Conservation (phyloP, 2,329 filamentous ascomycete species). For the Colletotrichum sp. region DNA sequence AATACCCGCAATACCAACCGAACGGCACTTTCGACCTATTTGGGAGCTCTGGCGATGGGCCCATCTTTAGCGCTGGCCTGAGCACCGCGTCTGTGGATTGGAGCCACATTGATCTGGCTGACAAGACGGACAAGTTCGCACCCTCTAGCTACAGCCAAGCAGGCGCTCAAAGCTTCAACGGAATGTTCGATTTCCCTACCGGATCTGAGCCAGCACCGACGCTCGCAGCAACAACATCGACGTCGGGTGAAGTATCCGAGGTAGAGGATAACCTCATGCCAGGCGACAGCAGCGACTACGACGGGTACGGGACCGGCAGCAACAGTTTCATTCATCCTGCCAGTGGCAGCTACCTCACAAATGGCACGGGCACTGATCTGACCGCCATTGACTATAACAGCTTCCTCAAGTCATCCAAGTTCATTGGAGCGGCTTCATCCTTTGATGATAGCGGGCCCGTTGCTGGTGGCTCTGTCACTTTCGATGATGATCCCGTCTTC, state of each 20-base stretch:
- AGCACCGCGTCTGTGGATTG: conserved; percentile 56
- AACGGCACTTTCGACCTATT: conserved; percentile 58
- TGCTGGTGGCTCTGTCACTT: conserved; percentile 46
- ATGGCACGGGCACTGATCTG: conserved; percentile 45
- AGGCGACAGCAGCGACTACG: conserved; percentile 50
- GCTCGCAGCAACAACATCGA: conserved; percentile 62
- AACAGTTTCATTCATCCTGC: conserved; percentile 36
- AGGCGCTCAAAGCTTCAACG: conserved; percentile 53
- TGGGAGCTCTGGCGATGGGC: conserved; percentile 53
- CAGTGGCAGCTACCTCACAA: conserved; percentile 38
- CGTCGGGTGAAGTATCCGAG: conserved; percentile 71
- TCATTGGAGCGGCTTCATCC: conserved; percentile 42
- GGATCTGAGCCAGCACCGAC: conserved; percentile 60
- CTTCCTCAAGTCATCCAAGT: conserved; percentile 58
- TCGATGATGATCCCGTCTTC: conserved; percentile 56
- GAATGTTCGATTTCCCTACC: conserved; percentile 54
- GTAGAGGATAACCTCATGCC: conserved; percentile 62
- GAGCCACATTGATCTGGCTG: conserved; percentile 51
- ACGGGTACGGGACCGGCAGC: conserved; percentile 50
- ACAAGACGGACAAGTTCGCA: conserved; percentile 52
- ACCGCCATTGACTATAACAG: conserved; percentile 59
- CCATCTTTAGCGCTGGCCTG: conserved; percentile 67
- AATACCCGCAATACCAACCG: conserved; percentile 53
- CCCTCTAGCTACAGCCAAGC: conserved; percentile 62
- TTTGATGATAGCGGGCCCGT: conserved; percentile 43